Base-by-base conservation (phyloP, 2,329 filamentous ascomycete species). In the Aspergillus sergii region DNA sequence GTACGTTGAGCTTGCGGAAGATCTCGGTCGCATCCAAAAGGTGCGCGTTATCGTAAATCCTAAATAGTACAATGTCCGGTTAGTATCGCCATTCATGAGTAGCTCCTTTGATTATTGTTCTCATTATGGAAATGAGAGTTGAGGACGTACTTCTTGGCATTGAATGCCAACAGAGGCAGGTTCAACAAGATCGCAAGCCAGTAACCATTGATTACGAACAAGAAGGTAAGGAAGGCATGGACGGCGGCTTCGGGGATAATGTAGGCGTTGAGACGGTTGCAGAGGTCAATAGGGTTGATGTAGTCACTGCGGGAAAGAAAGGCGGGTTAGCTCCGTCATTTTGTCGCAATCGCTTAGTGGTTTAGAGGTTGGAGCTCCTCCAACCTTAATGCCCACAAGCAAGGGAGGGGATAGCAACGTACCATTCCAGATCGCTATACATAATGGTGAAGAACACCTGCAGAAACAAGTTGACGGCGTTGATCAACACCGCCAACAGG, bases 401-500 rank as follows among this genome's bases (percentile, higher is more conserved):
- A 23, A 48, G 30, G 34, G 41, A 34, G 21, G 14, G 23, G 39
- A n/a, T n/a, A 16, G 23, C 23, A n/a, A 85, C 92, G 76, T 84
- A 96, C 94, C 95, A 99, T 91, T 99, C 95, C 75, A 99, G 83
- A 86, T 99, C 95, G 82, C 93, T 97, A 84, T 98, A 99, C 96
- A 99, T 99, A 78, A 99, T 99, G 63, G 95, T 99, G 85, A 99
- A 99, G 88, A 99, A 99, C 74, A 99, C 95, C 85, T 99, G 96
- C 63, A 99, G 87, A 83, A 99, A 99, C 77, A 99, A 88, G 86
- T 99, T 99, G 88, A 99, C 94, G 84, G 95, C 95, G 85, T 99
- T 99, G 86, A 99, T 96, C 79, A 99, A 88, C 81, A 99, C 96
- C 83, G 94, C 90, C 82, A 99, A 87, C 75, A 99, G 89, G 85